Evolutionary conservation across 768 basidiomycete species (phyloP).

Genomic region (Flagelloscypha sp.): DNA sequence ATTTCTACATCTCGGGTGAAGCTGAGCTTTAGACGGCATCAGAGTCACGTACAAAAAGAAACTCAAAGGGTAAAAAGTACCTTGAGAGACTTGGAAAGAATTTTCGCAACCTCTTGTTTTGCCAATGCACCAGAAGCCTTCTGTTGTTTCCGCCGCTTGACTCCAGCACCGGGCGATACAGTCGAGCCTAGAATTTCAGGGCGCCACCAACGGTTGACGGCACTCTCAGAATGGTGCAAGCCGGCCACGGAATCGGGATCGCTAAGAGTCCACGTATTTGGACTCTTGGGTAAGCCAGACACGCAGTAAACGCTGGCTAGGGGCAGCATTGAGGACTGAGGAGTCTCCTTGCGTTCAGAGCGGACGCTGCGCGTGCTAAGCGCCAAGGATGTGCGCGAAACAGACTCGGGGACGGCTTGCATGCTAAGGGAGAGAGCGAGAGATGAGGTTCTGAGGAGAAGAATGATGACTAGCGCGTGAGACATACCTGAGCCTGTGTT

Average conservation of each 20-base stretch:
- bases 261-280: slow-evolving; percentile 83
- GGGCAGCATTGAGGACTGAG: slow-evolving; percentile 64
- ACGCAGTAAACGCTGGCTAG: slow-evolving; percentile 82
- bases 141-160: slow-evolving; percentile 56
- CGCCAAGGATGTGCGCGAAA: too few species aligned
- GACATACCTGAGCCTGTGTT: too few species aligned
- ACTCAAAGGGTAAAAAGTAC: slow-evolving; percentile 27
- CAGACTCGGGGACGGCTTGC: too few species aligned
- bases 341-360: too few species aligned
- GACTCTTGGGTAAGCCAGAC: slow-evolving; percentile 82
- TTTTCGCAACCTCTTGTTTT: slow-evolving; percentile 83
- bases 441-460: too few species aligned
- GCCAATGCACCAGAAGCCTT: slow-evolving; percentile 75
- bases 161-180: slow-evolving; percentile 76
- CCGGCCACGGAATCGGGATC: slow-evolving; percentile 79
- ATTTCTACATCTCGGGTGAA: slow-evolving; percentile 91
- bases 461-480: too few species aligned
- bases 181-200: slow-evolving; percentile 88
- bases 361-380: too few species aligned
- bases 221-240: slow-evolving; percentile 75
- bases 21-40: slow-evolving; percentile 49
- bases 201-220: slow-evolving; percentile 84
- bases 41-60: slow-evolving; percentile 5
- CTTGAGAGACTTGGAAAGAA: slow-evolving; percentile 88
- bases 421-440: too few species aligned